Conservation (phyloP, 2,329 filamentous ascomycete species). For the Penicillium sp. region DNA sequence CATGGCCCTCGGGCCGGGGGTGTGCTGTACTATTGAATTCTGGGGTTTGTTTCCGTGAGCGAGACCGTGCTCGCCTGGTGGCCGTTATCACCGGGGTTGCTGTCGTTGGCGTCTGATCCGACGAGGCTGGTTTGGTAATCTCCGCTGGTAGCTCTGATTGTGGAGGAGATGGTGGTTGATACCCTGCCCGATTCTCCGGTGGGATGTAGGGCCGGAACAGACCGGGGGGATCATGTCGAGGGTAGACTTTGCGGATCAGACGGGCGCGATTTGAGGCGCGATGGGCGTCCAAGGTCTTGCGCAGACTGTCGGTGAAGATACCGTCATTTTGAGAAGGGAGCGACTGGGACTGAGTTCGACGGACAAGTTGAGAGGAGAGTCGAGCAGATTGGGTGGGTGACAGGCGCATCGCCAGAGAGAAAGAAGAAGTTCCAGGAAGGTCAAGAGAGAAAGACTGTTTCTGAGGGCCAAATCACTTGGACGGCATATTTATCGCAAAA, state of each 20-base stretch:
- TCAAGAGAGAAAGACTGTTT: background rate
- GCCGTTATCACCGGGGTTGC: no score
- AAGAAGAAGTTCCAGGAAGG: background rate
- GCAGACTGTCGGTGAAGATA: constrained; percentile 30
- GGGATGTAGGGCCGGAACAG: constrained; percentile 15
- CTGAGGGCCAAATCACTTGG: background rate
- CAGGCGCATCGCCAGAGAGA: constrained; percentile 22
- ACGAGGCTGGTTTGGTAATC: background rate
- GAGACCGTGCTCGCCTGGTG: background rate
- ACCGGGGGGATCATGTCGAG: constrained; percentile 9
- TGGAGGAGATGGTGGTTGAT: constrained; percentile 3
- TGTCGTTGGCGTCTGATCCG: background rate
- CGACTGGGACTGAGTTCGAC: constrained; percentile 10
- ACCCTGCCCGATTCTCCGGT: constrained; percentile 11
- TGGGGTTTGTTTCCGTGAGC: constrained; percentile 1
- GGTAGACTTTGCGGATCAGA: constrained; percentile 29
- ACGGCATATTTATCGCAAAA: no score
- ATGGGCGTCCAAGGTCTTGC: constrained; percentile 39
- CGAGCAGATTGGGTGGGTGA: constrained; percentile 10
- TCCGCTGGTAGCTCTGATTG: background rate
- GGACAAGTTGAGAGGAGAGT: constrained; percentile 7
- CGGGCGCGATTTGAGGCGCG: constrained; percentile 33
- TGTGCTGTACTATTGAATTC: background rate
- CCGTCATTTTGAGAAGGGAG: constrained; percentile 13
- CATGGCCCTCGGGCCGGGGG: background rate